Conservation (phyloP, 2,329 filamentous ascomycete species). For the Hypocreales sp. region DNA sequence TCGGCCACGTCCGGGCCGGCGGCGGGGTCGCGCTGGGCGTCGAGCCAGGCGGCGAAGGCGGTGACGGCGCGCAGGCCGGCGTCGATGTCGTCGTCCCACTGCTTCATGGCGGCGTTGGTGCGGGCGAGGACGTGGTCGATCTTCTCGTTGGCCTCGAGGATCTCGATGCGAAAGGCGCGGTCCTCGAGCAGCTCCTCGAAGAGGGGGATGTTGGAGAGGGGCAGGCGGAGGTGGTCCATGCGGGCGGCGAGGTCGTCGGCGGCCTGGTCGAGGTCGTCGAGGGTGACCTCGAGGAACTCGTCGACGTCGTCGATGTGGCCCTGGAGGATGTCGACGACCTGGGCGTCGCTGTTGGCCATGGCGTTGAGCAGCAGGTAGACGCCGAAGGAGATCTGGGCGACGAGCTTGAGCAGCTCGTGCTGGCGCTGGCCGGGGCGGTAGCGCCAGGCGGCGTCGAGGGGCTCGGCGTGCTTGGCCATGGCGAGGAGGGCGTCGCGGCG, state of each 20-base stretch:
- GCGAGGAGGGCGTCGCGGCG: conserved; percentile 55
- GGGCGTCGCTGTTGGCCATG: conserved; percentile 74
- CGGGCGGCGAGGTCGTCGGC: conserved; percentile 66
- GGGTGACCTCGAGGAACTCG: conserved; percentile 70
- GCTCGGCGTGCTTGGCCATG: conserved; percentile 49
- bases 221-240: conserved; percentile 64
- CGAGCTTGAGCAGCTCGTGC: conserved; percentile 79
- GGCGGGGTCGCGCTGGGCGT: conserved; percentile 46
- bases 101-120: conserved; percentile 60
- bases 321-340: conserved; percentile 81
- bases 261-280: conserved; percentile 71
- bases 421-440: conserved; percentile 60
- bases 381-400: conserved; percentile 87
- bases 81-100: conserved; percentile 62
- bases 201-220: conserved; percentile 64
- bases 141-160: conserved; percentile 75
- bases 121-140: conserved; percentile 81
- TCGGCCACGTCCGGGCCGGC: conserved; percentile 46
- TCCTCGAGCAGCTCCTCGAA: conserved; percentile 86
- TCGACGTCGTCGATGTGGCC: conserved; percentile 90
- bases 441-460: conserved; percentile 63
- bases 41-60: conserved; percentile 63
- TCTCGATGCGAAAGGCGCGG: conserved; percentile 62
- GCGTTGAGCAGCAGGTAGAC: conserved; percentile 75
- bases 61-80: conserved; percentile 64